Base-by-base conservation (phyloP, 2,329 filamentous ascomycete species). In the Diaporthe australafricana region DNA sequence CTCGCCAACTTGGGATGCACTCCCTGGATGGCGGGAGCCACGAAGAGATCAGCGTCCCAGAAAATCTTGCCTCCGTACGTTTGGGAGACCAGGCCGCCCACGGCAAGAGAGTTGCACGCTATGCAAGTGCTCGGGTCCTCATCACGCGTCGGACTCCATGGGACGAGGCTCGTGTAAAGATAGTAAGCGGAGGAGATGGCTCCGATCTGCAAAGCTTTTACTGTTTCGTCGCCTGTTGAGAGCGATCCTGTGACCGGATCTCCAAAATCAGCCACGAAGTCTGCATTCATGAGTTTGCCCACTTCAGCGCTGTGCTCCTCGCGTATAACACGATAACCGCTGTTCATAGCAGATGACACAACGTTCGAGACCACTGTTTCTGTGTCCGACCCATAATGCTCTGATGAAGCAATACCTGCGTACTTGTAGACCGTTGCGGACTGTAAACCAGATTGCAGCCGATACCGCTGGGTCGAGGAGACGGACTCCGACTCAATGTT, bases 21-120 rank as follows among this genome's bases (percentile, higher is more conserved):
- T 5, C 74, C 75, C 35, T 77, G 75, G 20, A 79, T 68, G 12
- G 77, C 76, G 11, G 78, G 78, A 12, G 77, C 75, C 74, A 79
- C 77, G 72, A 77, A 79, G 3, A 76, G 74, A 62, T 79, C 78
- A 17, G 78, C 78, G 66, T 79, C 78, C 78, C 78, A 79, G 62
- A 79, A 79, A 16, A 79, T 74, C 67, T 77, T 76, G 11, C 78
- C 78, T 17, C 77, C 78, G 40, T 79, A 79, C 2, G 77, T 76
- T 22, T 79, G 77, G 16, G 78, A 78, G 5, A 75, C 74, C 40
- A 79, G 67, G 22, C 78, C 78, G 25, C 78, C 75, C 6, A 79
- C 78, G 3, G 75, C 71, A 32, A 79, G 72, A 30, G 74, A 75
- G 52, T 73, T 73, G 65, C 71, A 72, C 42, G 71, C 71, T 17